Evolutionary conservation across 768 basidiomycete species (phyloP), one percentile per base, ranked within the genome.

Genomic region (Collybiopsis luxurians): DNA sequence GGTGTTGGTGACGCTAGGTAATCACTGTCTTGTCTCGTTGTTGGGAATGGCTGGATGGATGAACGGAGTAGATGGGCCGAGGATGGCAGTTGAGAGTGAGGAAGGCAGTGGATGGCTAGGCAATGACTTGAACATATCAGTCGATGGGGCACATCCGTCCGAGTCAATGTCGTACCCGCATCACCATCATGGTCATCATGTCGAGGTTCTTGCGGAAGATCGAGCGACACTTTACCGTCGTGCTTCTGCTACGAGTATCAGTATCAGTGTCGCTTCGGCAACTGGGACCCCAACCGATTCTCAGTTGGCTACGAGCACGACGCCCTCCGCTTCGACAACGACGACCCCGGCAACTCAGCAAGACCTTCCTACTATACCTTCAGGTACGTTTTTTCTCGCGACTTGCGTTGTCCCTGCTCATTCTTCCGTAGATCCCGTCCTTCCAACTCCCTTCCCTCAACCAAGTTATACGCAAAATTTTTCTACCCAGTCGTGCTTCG

Each of bases 371-470:
- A 73, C 78, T 2, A 70, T 86, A n/a, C 85, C 86, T 4, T 69
- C 80, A 3, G 82, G 50, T 51, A 10, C 12, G 50, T 51, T 15
- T 39, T 11, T 24, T 36, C 10, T 15, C 5, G 10, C 4, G 13
- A 21, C 23, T 6, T 39, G 31, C 13, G 10, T 30, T 10, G 10
- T 1, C 9, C 21, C 24, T 19, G 15, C 36, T 38, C 6, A 24
- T 17, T 39, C 6, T 39, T 31, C 10, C 36, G 11, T 27, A 51
- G 53, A 39, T 9, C 53, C 87, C 2, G 58, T 61, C 6, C 76
- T 92, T 24, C 89, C 90, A 7, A 83, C 82, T 4, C 91, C 91
- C 0, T 92, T 93, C 67, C 89, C 89, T 3, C 89, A 90, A 59
- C 78, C 89, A 0, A 77, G 78, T 2, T 66, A 93, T 49, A 73